Base-by-base conservation (phyloP, 306 rosid genomes). In the Cicer judaicum region DNA sequence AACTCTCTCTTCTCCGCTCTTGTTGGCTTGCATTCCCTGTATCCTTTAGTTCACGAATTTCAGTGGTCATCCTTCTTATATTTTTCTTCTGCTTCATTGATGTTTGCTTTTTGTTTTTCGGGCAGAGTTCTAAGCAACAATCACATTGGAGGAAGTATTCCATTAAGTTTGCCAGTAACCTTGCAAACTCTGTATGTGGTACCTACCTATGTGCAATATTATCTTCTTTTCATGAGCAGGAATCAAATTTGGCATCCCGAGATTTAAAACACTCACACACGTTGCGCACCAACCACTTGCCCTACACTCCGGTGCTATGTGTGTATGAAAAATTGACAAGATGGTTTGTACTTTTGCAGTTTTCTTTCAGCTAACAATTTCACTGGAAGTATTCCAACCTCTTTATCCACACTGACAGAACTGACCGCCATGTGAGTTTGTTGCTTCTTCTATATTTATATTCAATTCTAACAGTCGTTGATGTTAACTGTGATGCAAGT, bases 61-160 rank as follows among this genome's bases (percentile, higher is more conserved):
- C 54, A 47, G 11, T 13, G 52, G 7, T 60, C 66, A 41, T 70
- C 15, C 50, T 70, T 76, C 18, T 77, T 49, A 15, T 42, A 10
- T 64, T 65, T 66, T 52, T 59, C 77, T 55, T 70, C 38, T 18
- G 21, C 61, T 66, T 43, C 48, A 64, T 69, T 76, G 53, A 73
- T 65, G 41, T 40, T 81, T 83, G 42, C 50, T 18, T 77, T 75
- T 21, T 72, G 63, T 79, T 68, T 77, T n/a, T 13, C 48, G 39
- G 84, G 80, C 97, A 93, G 98, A 72, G 84, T 79, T 82, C 87
- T 93, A 36, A 93, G 91, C 92, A 93, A 93, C 88, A 91, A 91
- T 77, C 91, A 81, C 48, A 89, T 91, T 42, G 98, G 98, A 64
- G 98, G 98, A 60, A 87, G 82, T 74, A 91, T 93, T 81, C 97